A percentile compares a stretch with the other conserved stretches of the same genome.
Conservation (phyloP, 2,329 filamentous ascomycete genomes). For the Aaosphaeria arxii region DNA sequence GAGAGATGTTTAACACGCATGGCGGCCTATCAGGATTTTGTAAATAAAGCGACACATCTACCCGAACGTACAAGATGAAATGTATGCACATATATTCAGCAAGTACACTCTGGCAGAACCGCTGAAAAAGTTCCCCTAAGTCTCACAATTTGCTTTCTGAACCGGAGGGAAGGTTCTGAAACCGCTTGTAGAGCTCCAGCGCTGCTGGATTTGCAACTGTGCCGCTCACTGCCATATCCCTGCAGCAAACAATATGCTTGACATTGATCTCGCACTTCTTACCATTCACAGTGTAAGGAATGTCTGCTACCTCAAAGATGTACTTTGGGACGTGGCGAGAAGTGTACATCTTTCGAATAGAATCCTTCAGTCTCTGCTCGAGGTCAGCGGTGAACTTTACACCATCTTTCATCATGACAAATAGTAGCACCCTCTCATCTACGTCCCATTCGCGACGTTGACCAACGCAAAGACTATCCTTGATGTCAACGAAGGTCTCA, state of each 20-base stretch:
- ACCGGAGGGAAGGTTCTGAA: no score
- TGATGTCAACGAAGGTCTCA: slow-evolving; percentile 50
- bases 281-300: neutral
- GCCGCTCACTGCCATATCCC: neutral
- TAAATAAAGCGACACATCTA: no score
- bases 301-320: neutral
- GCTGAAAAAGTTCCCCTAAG: no score
- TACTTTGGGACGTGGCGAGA: neutral
- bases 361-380: neutral
- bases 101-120: no score
- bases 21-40: no score
- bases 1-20: no score
- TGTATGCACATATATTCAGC: no score
- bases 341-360: neutral
- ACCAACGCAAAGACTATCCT: slow-evolving; percentile 74
- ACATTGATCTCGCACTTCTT: slow-evolving; percentile 1
- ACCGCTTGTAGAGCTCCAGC: no score
- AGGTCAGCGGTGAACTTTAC: neutral
- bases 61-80: no score
- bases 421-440: neutral
- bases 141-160: no score
- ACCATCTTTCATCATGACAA: neutral
- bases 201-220: neutral
- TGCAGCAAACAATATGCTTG: neutral
- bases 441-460: neutral